Percentiles rank a stretch among this genome's conserved stretches.
These are phyloP conservation scores for Cyberlindnera saturnus DNA, from an alignment of 805 yeast species.

Conservation along the genomic window DNA sequence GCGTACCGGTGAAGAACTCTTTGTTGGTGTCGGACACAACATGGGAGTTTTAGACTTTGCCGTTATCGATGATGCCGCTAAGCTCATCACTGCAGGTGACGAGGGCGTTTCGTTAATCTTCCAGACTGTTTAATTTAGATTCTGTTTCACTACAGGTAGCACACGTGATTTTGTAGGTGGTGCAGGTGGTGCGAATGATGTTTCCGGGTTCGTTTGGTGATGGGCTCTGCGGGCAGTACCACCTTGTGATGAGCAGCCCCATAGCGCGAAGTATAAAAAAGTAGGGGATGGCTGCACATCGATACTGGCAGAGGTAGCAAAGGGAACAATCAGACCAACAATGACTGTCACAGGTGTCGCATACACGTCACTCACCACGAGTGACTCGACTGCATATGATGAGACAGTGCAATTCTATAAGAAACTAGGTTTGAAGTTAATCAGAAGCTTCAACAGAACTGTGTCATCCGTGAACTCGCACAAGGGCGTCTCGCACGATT, in stretches of 20 bases:
- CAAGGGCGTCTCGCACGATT: constrained; percentile 58
- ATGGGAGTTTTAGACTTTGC: constrained; percentile 91
- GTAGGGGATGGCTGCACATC: background rate
- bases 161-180: too few species aligned
- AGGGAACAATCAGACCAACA: background rate
- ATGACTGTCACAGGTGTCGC: constrained; percentile 36
- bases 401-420: constrained; percentile 51
- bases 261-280: too few species aligned
- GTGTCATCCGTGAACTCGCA: constrained; percentile 30
- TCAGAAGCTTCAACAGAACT: constrained; percentile 55
- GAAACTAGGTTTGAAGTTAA: constrained; percentile 52
- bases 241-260: too few species aligned
- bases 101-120: constrained; percentile 83
- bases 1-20: constrained; percentile 73
- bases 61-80: constrained; percentile 55
- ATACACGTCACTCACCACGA: constrained; percentile 57
- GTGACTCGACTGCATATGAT: constrained; percentile 39
- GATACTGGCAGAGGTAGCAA: background rate
- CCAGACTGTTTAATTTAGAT: constrained; percentile 8
- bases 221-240: too few species aligned
- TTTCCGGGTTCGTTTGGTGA: too few species aligned
- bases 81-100: constrained; percentile 89
- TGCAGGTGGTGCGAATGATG: too few species aligned
- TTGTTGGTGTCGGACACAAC: constrained; percentile 85
- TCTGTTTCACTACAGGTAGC: too few species aligned